A percentile compares a stretch with the other conserved stretches of the same genome.
phyloP scores from a whole-genome alignment of 345 rosid genomes.

The Rubroshorea leprosula region DNA sequence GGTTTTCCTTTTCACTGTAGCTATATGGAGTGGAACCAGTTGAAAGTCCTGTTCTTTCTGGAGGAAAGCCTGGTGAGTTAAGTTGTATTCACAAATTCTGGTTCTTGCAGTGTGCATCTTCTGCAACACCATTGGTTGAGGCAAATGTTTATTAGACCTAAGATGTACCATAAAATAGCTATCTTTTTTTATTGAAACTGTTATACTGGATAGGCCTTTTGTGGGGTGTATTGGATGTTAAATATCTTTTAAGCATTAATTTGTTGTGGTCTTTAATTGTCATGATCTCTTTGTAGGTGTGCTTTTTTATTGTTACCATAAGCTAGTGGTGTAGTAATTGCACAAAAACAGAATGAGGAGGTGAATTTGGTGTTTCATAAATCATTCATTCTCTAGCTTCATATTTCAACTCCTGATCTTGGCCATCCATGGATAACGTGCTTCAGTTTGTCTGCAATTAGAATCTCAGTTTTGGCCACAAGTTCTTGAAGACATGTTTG shows the following conservation, averaged over 20 bases:
- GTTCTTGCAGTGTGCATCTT: neutral
- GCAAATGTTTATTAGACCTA: neutral
- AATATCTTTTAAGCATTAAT: neutral
- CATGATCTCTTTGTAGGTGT: neutral
- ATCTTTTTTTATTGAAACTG: neutral
- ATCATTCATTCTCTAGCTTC: neutral
- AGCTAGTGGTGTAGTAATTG: neutral
- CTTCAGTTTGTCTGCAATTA: neutral
- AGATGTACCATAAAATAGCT: neutral
- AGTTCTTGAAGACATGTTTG: neutral
- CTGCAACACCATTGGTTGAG: neutral
- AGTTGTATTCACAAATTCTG: neutral
- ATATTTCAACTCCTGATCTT: neutral
- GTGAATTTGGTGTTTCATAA: neutral
- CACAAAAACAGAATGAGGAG: neutral
- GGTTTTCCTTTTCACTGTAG: constrained; percentile 27
- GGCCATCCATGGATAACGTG: neutral
- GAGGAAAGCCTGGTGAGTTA: constrained; percentile 83
- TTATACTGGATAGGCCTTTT: neutral
- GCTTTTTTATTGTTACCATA: neutral
- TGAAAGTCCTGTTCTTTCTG: constrained; percentile 75
- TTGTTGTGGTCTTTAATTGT: neutral
- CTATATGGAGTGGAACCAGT: constrained; percentile 78
- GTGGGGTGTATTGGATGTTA: neutral
- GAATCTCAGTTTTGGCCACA: neutral